These are phyloP conservation scores for Scedosporium apiospermum DNA, from an alignment of 2,329 filamentous ascomycete species.

Conservation along the genomic window DNA sequence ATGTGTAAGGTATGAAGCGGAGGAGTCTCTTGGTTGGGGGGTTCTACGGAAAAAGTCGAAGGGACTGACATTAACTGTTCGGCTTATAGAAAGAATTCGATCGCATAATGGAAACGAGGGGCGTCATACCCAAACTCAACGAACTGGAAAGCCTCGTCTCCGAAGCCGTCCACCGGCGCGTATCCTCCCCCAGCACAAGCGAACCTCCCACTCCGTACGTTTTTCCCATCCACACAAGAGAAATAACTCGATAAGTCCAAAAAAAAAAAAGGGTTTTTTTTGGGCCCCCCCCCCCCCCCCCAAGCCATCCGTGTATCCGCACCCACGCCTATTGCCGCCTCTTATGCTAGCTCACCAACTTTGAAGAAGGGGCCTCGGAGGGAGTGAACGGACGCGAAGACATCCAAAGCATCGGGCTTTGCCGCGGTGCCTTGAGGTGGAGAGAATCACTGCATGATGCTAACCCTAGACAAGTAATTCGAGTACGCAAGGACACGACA, in stretches of 20 bases:
- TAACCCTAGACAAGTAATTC: too few relatives aligned
- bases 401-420: too few relatives aligned
- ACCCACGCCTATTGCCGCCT: too few relatives aligned
- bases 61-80: constrained; percentile 6
- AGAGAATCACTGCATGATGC: too few relatives aligned
- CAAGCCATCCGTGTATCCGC: too few relatives aligned
- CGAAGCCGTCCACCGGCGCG: constrained; percentile 34
- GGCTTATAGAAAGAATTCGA: constrained; percentile 43
- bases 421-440: too few relatives aligned
- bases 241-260: neutral
- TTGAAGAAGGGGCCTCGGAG: too few relatives aligned
- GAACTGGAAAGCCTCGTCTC: constrained; percentile 46
- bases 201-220: constrained; percentile 36
- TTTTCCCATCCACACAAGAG: neutral
- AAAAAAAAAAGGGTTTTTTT: constrained; percentile 4
- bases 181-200: constrained; percentile 16
- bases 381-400: too few relatives aligned
- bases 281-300: too few relatives aligned
- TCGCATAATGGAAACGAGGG: constrained; percentile 37
- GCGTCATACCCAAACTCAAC: constrained; percentile 49
- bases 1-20: constrained; percentile 36
- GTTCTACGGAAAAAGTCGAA: too few relatives aligned
- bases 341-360: too few relatives aligned
- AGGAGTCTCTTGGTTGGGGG: neutral
- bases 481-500: too few relatives aligned